These are phyloP conservation scores for Neodidymelliopsis sp. DNA, from an alignment of 2,329 filamentous ascomycete genomes.

Conservation along the genomic window DNA sequence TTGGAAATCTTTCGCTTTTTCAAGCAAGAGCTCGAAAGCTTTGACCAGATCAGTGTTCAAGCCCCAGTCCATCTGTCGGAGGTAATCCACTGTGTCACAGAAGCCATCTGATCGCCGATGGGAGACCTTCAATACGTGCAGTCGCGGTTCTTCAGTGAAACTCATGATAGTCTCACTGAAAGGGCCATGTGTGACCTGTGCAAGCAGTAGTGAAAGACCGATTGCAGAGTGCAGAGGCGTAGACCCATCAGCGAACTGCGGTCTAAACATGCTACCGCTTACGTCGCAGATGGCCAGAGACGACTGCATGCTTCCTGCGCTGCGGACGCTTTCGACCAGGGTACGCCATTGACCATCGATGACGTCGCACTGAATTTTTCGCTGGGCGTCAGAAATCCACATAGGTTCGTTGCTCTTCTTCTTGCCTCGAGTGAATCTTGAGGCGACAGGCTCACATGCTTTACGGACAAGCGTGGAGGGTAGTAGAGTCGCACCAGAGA, in stretches of 20 bases:
- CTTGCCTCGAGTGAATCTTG: not conserved
- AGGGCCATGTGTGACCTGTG: not conserved
- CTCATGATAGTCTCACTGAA: not conserved
- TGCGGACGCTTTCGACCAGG: constrained; percentile 64
- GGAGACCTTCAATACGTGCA: not conserved
- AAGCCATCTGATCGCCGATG: not conserved
- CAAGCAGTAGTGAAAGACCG: not conserved
- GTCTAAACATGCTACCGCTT: constrained; percentile 60
- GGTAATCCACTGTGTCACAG: not conserved
- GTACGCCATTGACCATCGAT: constrained; percentile 64
- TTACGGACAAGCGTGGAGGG: constrained; percentile 59
- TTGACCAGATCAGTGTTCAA: not conserved
- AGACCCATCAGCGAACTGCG: constrained; percentile 39
- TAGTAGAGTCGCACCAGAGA: constrained; percentile 64
- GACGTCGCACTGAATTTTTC: constrained; percentile 50
- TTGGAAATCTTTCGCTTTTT: constrained; percentile 46
- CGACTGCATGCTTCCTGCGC: constrained; percentile 61
- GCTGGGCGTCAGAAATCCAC: too few species aligned
- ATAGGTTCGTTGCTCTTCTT: too few species aligned
- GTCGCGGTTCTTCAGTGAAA: not conserved
- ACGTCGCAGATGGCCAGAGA: constrained; percentile 67
- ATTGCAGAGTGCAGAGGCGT: not conserved
- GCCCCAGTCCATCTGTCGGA: not conserved
- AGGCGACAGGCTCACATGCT: constrained; percentile 4
- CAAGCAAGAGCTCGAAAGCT: not conserved